Conservation (phyloP, 208 protist genomes). For the Acanthamoeba lenticulata region DNA sequence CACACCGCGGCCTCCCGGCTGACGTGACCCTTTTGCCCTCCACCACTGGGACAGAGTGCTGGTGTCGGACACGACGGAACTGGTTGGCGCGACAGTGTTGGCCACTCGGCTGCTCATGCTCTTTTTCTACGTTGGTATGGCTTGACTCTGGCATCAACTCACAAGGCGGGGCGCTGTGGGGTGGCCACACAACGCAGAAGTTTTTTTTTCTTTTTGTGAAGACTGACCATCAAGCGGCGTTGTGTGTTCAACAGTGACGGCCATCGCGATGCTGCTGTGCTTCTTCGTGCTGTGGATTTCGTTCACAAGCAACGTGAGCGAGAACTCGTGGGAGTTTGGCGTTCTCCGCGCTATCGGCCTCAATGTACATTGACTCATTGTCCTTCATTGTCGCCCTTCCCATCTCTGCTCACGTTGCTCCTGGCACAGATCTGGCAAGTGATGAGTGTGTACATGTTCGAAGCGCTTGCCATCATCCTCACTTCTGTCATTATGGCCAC, state of each 20-base stretch:
- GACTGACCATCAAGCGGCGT: not conserved
- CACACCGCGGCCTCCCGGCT: too few species aligned
- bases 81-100: slow-evolving; percentile 33
- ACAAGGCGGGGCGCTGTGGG: not conserved
- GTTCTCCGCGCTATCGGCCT: slow-evolving; percentile 94
- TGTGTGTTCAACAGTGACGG: slow-evolving; percentile 81
- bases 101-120: slow-evolving; percentile 89
- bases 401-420: not conserved
- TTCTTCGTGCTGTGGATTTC: slow-evolving; percentile 96
- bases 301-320: slow-evolving; percentile 95
- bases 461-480: slow-evolving; percentile 93
- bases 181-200: slow-evolving; percentile 19
- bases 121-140: slow-evolving; percentile 93
- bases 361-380: not conserved
- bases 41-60: not conserved
- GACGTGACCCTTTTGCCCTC: slow-evolving; percentile 60
- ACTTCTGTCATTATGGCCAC: slow-evolving; percentile 91
- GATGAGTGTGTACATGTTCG: slow-evolving; percentile 93
- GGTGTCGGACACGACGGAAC: slow-evolving; percentile 60
- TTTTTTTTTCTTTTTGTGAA: slow-evolving; percentile 50
- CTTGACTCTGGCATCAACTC: not conserved
- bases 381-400: not conserved
- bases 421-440: slow-evolving; percentile 79
- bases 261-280: slow-evolving; percentile 91
- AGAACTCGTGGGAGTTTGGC: slow-evolving; percentile 95